Evolutionary conservation across 2,329 filamentous ascomycete species (phyloP).

Genomic region (Fusarium tupiense): DNA sequence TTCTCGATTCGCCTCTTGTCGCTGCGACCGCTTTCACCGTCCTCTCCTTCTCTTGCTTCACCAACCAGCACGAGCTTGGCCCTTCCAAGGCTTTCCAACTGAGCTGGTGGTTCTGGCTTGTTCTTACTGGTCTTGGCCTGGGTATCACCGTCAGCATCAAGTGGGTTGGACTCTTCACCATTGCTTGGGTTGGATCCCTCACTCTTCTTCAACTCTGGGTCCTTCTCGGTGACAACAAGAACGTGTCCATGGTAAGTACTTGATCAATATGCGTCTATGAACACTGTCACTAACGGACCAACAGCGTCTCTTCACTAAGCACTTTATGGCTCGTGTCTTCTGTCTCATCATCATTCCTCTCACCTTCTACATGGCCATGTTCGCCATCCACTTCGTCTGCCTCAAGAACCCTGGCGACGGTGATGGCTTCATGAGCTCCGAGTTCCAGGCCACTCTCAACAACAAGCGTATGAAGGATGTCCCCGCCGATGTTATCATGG

Average conservation of each 20-base stretch:
- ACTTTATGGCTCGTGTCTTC: conserved; percentile 90
- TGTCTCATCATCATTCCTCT: conserved; percentile 90
- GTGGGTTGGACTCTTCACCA: conserved; percentile 98
- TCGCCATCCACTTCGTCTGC: conserved; percentile 94
- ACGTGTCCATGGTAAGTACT: conserved; percentile 75
- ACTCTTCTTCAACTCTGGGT: conserved; percentile 95
- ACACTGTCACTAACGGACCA: conserved; percentile 20
- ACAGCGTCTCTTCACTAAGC: conserved; percentile 86
- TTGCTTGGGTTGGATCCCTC: conserved; percentile 94
- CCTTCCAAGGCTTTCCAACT: conserved; percentile 86
- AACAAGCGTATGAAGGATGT: conserved; percentile 97
- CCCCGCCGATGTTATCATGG: conserved; percentile 88
- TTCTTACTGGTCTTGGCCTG: conserved; percentile 84
- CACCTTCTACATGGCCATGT: conserved; percentile 96
- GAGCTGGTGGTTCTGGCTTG: conserved; percentile 98
- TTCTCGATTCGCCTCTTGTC: conserved; percentile 94
- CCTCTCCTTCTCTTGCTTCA: conserved; percentile 90
- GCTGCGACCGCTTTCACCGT: conserved; percentile 93
- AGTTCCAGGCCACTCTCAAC: conserved; percentile 98
- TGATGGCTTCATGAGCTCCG: conserved; percentile 99
- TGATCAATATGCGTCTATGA: background rate
- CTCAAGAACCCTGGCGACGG: conserved; percentile 95
- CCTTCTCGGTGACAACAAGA: conserved; percentile 87
- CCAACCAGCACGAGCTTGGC: conserved; percentile 95
- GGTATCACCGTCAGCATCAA: conserved; percentile 95